A percentile compares a stretch with the other conserved stretches of the same genome.
Conservation (phyloP, 805 yeast species). For the Ogataea angusta region DNA sequence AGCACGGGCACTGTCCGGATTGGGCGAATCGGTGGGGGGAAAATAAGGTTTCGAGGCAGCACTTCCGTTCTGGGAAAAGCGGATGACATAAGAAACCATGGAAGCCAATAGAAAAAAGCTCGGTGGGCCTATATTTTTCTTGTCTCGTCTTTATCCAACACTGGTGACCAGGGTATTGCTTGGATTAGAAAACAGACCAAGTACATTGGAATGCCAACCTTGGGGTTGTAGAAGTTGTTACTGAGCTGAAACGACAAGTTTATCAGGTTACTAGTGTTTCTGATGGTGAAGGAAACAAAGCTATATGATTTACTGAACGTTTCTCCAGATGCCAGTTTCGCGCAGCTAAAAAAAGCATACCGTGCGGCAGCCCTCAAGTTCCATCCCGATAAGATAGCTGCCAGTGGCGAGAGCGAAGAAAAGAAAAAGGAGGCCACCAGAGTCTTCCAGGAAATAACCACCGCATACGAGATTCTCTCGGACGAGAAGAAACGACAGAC, state of each 20-base stretch:
- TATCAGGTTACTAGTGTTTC: background rate
- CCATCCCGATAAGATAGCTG: slow-evolving; percentile 91
- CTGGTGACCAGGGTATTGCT: slow-evolving; percentile 5
- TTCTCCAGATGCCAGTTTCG: slow-evolving; percentile 55
- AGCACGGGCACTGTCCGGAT: background rate
- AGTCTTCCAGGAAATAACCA: slow-evolving; percentile 92
- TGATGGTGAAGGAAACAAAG: slow-evolving; percentile 68
- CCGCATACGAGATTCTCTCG: slow-evolving; percentile 88
- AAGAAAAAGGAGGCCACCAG: slow-evolving; percentile 63
- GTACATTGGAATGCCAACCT: background rate
- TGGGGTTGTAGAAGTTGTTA: background rate
- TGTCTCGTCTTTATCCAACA: slow-evolving; percentile 3
- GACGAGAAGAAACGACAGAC: slow-evolving; percentile 78
- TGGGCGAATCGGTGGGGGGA: slow-evolving; percentile 6
- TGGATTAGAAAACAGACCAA: slow-evolving; percentile 3
- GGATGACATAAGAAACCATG: slow-evolving; percentile 1
- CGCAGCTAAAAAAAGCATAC: slow-evolving; percentile 80
- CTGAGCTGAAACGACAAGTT: background rate
- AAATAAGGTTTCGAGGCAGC: background rate
- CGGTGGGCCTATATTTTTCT: slow-evolving; percentile 1
- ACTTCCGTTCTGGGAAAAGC: background rate
- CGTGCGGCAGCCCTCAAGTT: slow-evolving; percentile 72
- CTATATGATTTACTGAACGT: slow-evolving; percentile 74
- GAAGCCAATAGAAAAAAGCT: background rate
- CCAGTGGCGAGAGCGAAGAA: slow-evolving; percentile 72